Base-by-base conservation (phyloP, 176 grass and related monocot genomes). In the Oryza meridionalis region DNA sequence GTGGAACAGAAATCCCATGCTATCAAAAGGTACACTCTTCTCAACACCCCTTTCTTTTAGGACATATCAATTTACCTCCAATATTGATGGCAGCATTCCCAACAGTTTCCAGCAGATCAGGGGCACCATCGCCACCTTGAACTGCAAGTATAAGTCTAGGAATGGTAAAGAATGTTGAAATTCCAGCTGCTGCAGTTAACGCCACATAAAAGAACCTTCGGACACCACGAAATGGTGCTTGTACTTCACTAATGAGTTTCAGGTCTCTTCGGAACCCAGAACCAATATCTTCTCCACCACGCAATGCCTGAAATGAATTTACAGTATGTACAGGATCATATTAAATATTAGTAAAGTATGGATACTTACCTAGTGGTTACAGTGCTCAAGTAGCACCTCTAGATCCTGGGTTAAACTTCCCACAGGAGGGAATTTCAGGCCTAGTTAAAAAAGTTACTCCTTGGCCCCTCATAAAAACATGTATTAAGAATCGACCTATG, bases 191-290 rank as follows among this genome's bases (percentile, higher is more conserved):
- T 44, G 91, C 91, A 62, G 89, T 86, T 86, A 98, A 79, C 7
- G 93, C 93, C 33, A 98, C 91, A 87, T 98, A 98, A 90, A 98
- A 98, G 77, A 98, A 98, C 82, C 74, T 98, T 82, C 96, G 84
- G 45, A 98, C 96, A 80, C 93, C 93, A 84, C 96, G 89, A 86
- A 98, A 98, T 75, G 96, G 96, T 78, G 91, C 91, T 70, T 91
- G 96, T 85, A 98, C 96, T 93, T 98, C 96, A 92, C 96, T 94
- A 80, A 95, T 98, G 50, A 98, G 89, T 84, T 98, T 95, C n/a
- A 98, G 77, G 33, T 95, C 96, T 79, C 96, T 93, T 82, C 81
- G 86, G 67, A 98, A 98, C 17, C 96, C 91, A 67, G 86, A 98
- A 55, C 93, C 96, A 87, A 98, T 88, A 80, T 93, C 89, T 86